Evolutionary conservation across 1,284 basidiomycete species (phyloP).

Genomic region (Coniferiporia sulphurascens): DNA sequence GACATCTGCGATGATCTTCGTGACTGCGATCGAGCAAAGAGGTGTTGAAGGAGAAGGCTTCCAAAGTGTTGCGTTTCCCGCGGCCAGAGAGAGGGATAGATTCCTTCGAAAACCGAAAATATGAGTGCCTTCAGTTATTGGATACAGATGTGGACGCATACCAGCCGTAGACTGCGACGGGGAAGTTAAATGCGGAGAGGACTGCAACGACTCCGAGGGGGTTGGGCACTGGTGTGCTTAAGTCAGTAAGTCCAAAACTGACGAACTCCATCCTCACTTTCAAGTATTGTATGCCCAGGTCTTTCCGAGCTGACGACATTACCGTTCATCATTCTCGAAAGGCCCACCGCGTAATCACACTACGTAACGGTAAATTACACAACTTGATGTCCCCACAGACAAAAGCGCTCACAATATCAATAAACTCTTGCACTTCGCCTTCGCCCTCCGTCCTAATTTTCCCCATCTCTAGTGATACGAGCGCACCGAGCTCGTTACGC

Average conservation of each 20-base stretch:
- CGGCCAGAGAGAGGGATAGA: conserved; percentile 81
- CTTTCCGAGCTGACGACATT: conserved; percentile 81
- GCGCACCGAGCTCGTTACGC: conserved; percentile 78
- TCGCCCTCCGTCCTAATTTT: conserved; percentile 92
- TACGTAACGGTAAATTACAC: conserved; percentile 20
- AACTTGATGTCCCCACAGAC: not conserved
- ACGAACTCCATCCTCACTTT: conserved; percentile 46
- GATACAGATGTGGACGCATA: conserved; percentile 24
- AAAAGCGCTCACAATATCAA: conserved; percentile 72
- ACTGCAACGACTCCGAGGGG: conserved; percentile 92
- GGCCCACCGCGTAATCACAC: conserved; percentile 75
- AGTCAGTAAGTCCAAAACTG: not conserved
- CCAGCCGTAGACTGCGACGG: conserved; percentile 88
- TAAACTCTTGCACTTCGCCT: conserved; percentile 92
- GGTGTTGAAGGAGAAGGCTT: conserved; percentile 91
- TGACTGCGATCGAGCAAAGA: conserved; percentile 83
- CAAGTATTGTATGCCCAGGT: conserved; percentile 85
- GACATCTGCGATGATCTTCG: conserved; percentile 77
- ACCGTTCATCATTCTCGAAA: conserved; percentile 91
- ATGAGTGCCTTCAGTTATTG: not conserved
- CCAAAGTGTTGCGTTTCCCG: conserved; percentile 93
- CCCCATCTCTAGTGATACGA: conserved; percentile 91
- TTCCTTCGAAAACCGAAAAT: conserved; percentile 66
- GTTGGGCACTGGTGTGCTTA: conserved; percentile 66
- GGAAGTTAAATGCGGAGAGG: conserved; percentile 92